These are phyloP conservation scores for Radiomyces spectabilis DNA, from an alignment of 192 early-diverging fungal species.

Conservation along the genomic window DNA sequence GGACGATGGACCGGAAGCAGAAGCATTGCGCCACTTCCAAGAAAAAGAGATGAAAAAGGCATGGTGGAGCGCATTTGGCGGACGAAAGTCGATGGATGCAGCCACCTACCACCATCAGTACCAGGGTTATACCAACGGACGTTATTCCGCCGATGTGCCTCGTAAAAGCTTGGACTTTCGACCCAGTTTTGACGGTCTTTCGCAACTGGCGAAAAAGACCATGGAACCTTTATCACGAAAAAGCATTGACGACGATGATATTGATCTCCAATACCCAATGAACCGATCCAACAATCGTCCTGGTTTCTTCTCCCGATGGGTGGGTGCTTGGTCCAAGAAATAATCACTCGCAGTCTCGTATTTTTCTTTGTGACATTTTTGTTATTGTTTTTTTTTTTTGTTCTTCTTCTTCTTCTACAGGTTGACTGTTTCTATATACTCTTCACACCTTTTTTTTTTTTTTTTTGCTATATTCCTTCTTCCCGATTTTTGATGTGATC, in stretches of 20 bases:
- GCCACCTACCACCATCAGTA: constrained; percentile 5
- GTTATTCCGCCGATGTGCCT: constrained; percentile 5
- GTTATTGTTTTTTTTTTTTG: too few species aligned
- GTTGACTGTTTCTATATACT: too few species aligned
- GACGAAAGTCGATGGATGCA: constrained; percentile 18
- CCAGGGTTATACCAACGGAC: too few species aligned
- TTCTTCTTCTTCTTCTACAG: too few species aligned
- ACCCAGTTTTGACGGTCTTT: constrained; percentile 24
- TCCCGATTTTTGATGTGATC: too few species aligned
- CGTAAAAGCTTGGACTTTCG: constrained; percentile 22
- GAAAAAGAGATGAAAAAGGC: constrained; percentile 27
- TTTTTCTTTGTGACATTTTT: too few species aligned
- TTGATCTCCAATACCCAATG: neutral
- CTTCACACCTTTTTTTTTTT: too few species aligned
- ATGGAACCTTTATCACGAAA: constrained; percentile 17
- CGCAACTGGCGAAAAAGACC: constrained; percentile 21
- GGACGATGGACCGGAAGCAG: constrained; percentile 18
- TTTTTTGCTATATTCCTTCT: neutral
- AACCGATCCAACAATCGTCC: neutral
- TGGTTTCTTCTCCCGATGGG: constrained; percentile 15
- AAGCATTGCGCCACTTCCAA: constrained; percentile 13
- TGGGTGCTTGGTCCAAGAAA: constrained; percentile 4
- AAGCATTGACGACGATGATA: constrained; percentile 7
- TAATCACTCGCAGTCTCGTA: too few species aligned
- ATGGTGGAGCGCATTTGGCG: constrained; percentile 25